A percentile compares a stretch with the other conserved stretches of the same genome.
Evolutionary conservation across 495 filamentous ascomycete genomes (phyloP).

Genomic region (Penicillium manginii): DNA sequence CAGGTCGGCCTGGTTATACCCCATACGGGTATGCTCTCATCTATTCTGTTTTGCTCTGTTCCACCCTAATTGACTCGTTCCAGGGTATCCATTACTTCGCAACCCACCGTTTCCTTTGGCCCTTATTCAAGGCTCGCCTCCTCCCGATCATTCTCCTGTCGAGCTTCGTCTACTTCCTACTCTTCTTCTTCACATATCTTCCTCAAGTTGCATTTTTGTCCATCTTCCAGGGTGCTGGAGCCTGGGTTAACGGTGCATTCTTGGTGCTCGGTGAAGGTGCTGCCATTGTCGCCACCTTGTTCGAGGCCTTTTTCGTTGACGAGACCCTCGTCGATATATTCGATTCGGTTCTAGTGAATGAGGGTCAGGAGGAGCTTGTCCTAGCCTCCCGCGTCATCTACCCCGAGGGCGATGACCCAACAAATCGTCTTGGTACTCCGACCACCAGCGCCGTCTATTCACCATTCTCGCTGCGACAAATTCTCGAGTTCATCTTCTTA

Average conservation of each 20-base stretch:
- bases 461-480: conserved; percentile 75
- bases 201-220: conserved; percentile 67
- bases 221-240: conserved; percentile 61
- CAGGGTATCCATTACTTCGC: conserved; percentile 66
- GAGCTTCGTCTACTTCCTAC: conserved; percentile 59
- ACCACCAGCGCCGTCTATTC: conserved; percentile 61
- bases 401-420: conserved; percentile 54
- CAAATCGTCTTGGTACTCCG: conserved; percentile 61
- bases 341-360: conserved; percentile 63
- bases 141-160: conserved; percentile 62
- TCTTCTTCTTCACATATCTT: conserved; percentile 64
- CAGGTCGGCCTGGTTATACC: conserved; percentile 59
- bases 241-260: conserved; percentile 67
- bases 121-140: conserved; percentile 61
- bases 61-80: neutral
- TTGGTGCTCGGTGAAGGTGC: conserved; percentile 69
- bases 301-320: conserved; percentile 71
- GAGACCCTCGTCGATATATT: conserved; percentile 71
- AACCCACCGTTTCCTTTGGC: conserved; percentile 64
- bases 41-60: neutral
- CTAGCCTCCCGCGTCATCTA: conserved; percentile 56
- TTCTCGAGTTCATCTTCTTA: conserved; percentile 73
- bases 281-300: conserved; percentile 61
- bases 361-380: conserved; percentile 62
- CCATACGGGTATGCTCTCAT: conserved; percentile 48